Base-by-base conservation (phyloP, 2,329 filamentous ascomycete species). In the Alternaria triticina region DNA sequence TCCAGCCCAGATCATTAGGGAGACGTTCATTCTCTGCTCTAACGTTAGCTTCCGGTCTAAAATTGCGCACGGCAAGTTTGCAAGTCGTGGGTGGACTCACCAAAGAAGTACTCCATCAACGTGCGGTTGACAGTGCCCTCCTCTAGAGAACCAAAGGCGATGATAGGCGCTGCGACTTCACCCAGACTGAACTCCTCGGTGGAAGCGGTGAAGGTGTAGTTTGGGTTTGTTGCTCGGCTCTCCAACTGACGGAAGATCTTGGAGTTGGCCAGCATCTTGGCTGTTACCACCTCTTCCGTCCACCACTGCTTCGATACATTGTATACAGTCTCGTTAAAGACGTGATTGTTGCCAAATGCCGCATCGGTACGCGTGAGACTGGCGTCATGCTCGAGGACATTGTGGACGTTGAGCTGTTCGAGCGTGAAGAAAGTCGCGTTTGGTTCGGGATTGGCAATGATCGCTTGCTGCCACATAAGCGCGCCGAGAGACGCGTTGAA, bases 261-360 rank as follows among this genome's bases (percentile, higher is more conserved):
- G 66, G 80, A 79, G 61, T 84, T 83, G 59, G 85, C 85, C 3
- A 75, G 46, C 62, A 70, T 68, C 23, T 70, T 45, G 2, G 67
- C 62, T 3, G 65, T 69, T 0, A 87, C 69, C 17, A 77, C 73
- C 4, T 79, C 71, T 0, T 60, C 76, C 0, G 81, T 84, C 83
- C 84, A 88, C 75, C 83, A 87, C n/a, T 68, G 61, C 43, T 68
- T 77, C 0, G 81, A 82, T 59, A 81, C 73, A 55, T 83, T 80
- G 71, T 87, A 88, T 65, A 86, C 72, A 3, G 80, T 82, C 56
- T 83, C 76, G 74, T 88, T 86, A 78, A 88, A 88, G 59, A 82
- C 59, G 67, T 85, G 81, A 66, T 84, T 84, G 72, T 84, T 83
- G 22, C 85, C 86, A 57, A 86, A 81, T 78, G 76, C 83, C 9